Evolutionary conservation across 129 eudicot genomes (phyloP), one percentile per base, ranked within the genome.

Genomic region (Escallonia rubra): DNA sequence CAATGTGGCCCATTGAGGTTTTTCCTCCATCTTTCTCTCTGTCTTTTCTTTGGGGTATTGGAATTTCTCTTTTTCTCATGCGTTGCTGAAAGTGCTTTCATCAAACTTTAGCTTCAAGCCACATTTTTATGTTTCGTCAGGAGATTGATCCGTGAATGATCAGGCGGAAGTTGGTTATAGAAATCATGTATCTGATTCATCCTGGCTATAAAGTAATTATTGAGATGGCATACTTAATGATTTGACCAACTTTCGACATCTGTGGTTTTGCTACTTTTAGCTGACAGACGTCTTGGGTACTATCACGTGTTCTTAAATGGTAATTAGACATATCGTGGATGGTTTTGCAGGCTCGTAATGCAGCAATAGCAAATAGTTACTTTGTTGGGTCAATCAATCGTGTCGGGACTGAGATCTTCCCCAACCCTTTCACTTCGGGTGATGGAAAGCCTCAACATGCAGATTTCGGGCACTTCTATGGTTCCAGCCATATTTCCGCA

Each of bases 1-100:
- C 98, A 40, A 93, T 93, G 98, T 93, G 98, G 98, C 92, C 98
- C 59, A 72, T 93, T 62, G 98, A 93, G 98, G 98, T 93, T 72
- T 54, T 44, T 16, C 13, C 50, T 23, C 11, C 12, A 47, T 59
- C 57, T 60, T 50, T 41, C 42, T 51, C 43, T 38, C 4, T 40
- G 7, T 60, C 42, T 59, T 67, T 13, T 13, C 13, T 54, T 54
- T 13, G 13, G 0, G 10, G 2, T 6, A 46, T 46, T 23, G 10
- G 50, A 46, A 5, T 46, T 46, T 46, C 50, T 46, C 50, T 0
- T 46, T 46, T 46, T 5, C 10, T 46, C 10, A 9, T 46, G 50
- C 6, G 0, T 5, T 46, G 1, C 10, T 6, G 10, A 46, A 46
- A 46, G 50, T 46, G 50, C 50, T 2, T 46, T 6, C 50, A 9